Percentiles rank a stretch among this genome's conserved stretches.
phyloP scores from a whole-genome alignment of 2,329 filamentous ascomycete genomes.

The Penicillium thymicola region DNA sequence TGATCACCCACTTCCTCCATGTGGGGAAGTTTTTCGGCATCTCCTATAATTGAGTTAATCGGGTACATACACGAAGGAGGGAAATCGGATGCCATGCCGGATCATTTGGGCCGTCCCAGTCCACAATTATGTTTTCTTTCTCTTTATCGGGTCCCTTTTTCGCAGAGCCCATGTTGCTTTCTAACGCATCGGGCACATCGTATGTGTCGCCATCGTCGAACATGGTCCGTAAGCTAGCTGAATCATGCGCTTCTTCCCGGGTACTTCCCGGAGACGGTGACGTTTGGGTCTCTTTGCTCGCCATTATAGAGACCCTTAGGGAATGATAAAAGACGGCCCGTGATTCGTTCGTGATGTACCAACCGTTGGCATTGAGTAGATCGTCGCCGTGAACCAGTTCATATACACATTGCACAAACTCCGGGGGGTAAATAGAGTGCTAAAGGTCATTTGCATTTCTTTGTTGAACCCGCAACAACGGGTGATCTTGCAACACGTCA shows the following conservation, averaged over 20 bases:
- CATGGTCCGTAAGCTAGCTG: not conserved
- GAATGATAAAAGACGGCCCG: no score
- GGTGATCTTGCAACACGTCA: not conserved
- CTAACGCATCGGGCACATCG: not conserved
- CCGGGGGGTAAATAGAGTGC: no score
- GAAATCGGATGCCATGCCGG: not conserved
- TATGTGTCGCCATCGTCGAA: not conserved
- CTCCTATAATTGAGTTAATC: not conserved
- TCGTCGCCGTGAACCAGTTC: no score
- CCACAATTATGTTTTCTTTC: not conserved
- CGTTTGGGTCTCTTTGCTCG: not conserved
- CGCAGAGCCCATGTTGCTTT: not conserved
- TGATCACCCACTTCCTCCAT: not conserved
- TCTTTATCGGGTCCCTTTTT: not conserved
- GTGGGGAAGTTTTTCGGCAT: not conserved
- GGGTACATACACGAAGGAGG: not conserved
- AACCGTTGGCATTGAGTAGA: not conserved
- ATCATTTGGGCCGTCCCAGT: slow-evolving; percentile 6
- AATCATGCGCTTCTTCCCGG: not conserved
- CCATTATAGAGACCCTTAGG: not conserved
- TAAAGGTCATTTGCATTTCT: no score
- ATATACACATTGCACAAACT: not conserved
- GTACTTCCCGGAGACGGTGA: not conserved
- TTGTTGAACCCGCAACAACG: not conserved
- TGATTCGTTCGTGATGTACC: not conserved